Evolutionary conservation across 176 grass and related monocot genomes (phyloP).

Genomic region (Zizania latifolia): DNA sequence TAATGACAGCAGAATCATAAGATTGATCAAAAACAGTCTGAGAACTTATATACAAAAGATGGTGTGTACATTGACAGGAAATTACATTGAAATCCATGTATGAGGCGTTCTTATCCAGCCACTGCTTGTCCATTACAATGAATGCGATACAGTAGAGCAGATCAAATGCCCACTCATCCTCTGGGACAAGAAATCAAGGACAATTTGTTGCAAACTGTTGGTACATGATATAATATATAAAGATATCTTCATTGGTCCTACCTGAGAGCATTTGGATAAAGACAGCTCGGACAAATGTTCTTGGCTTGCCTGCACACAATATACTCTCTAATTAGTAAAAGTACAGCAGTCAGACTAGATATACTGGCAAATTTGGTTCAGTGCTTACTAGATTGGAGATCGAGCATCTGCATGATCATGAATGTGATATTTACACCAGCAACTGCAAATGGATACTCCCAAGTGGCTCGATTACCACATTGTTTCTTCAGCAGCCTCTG

Average conservation of each 20-base stretch:
- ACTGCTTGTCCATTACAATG: conserved; percentile 90
- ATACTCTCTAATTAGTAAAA: conserved; percentile 16
- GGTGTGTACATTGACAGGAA: neutral
- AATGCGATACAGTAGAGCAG: conserved; percentile 92
- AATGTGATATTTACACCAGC: conserved; percentile 95
- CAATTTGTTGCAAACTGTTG: conserved; percentile 1
- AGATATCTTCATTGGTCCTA: conserved; percentile 8
- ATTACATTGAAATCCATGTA: conserved; percentile 99
- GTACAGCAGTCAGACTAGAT: neutral
- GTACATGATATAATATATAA: neutral
- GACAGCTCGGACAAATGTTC: conserved; percentile 92
- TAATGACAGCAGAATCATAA: neutral
- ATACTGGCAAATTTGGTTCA: neutral
- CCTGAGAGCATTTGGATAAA: conserved; percentile 98
- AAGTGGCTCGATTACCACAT: conserved; percentile 64
- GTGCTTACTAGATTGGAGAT: conserved; percentile 76
- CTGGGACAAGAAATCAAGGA: conserved; percentile 33
- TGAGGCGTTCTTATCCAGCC: conserved; percentile 92
- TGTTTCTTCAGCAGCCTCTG: conserved; percentile 81
- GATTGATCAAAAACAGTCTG: neutral
- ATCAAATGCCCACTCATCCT: conserved; percentile 99
- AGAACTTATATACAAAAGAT: neutral
- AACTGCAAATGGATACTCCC: conserved; percentile 95
- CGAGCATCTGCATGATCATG: conserved; percentile 99
- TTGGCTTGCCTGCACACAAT: conserved; percentile 63